Evolutionary conservation across 2,329 filamentous ascomycete genomes (phyloP).

Genomic region (Hypoxylon sp.): DNA sequence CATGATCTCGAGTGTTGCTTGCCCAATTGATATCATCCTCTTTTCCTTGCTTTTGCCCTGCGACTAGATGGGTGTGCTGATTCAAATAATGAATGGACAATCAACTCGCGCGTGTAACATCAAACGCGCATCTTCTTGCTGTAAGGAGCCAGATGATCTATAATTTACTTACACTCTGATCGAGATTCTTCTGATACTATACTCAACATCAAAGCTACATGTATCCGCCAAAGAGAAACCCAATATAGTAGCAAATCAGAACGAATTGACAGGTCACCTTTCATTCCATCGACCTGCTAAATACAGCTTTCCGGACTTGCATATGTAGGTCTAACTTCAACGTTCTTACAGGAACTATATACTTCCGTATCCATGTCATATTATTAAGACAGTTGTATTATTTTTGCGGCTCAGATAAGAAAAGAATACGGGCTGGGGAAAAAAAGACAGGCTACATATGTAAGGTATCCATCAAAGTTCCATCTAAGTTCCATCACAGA

Average conservation of each 20-base stretch:
- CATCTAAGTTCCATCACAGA: conserved; percentile 5
- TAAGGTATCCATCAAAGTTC: conserved; percentile 11
- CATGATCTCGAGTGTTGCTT: conserved; percentile 31
- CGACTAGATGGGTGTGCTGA: conserved; percentile 10
- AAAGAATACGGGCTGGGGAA: conserved; percentile 8
- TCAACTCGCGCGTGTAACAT: conserved; percentile 28
- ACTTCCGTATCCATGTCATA: conserved; percentile 4
- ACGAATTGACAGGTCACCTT: conserved; percentile 6
- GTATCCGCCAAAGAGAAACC: not conserved
- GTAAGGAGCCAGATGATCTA: conserved; percentile 33
- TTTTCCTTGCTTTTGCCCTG: conserved; percentile 3
- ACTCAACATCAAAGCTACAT: not conserved
- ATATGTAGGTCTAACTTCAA: not conserved
- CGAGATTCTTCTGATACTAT: conserved; percentile 9
- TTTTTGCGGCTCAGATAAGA: conserved; percentile 6
- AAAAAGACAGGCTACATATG: not conserved
- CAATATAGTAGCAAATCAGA: not conserved
- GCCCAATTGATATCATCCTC: conserved; percentile 18
- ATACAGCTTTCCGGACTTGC: conserved; percentile 1
- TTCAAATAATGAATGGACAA: conserved; percentile 15
- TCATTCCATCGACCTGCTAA: conserved; percentile 7
- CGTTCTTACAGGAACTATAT: conserved; percentile 9
- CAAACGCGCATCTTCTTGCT: conserved; percentile 13
- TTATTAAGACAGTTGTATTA: not conserved
- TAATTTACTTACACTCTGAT: conserved; percentile 9